Percentiles rank a stretch among this genome's conserved stretches.
phyloP scores from a whole-genome alignment of 192 early-diverging fungal genomes.

The Thamnidium elegans region DNA sequence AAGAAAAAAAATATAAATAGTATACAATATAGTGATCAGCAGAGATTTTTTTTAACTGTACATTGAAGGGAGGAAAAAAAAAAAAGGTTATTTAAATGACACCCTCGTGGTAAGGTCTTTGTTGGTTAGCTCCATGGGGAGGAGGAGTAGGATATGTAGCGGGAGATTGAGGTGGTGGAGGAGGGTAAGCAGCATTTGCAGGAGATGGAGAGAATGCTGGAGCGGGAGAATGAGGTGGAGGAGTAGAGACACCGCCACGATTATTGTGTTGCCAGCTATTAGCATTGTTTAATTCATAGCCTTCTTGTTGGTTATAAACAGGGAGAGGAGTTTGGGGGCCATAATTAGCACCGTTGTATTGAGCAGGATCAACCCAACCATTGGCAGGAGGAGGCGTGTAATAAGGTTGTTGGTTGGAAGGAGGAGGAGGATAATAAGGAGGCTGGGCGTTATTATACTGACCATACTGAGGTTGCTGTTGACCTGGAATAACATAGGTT shows the following conservation, averaged over 20 bases:
- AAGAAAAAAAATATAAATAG: too few relatives aligned
- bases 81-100: neutral
- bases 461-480: neutral
- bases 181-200: neutral
- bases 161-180: too few relatives aligned
- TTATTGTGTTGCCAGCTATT: neutral
- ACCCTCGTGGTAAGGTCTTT: neutral
- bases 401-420: neutral
- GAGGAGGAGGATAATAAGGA: conserved; percentile 1
- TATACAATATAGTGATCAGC: too few relatives aligned
- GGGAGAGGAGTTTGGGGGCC: neutral
- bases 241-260: neutral
- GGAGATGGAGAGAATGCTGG: neutral
- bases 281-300: neutral
- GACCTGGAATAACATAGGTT: neutral
- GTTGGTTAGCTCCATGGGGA: neutral
- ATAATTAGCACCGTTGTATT: neutral
- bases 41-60: too few relatives aligned
- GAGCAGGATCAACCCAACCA: neutral
- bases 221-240: neutral
- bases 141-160: too few relatives aligned
- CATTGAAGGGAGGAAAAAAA: too few relatives aligned
- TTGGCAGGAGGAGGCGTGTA: neutral
- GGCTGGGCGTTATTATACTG: too few relatives aligned
- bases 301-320: neutral